Conservation (phyloP, 1,284 basidiomycete genomes). For the Fomitopsis schrenkii region DNA sequence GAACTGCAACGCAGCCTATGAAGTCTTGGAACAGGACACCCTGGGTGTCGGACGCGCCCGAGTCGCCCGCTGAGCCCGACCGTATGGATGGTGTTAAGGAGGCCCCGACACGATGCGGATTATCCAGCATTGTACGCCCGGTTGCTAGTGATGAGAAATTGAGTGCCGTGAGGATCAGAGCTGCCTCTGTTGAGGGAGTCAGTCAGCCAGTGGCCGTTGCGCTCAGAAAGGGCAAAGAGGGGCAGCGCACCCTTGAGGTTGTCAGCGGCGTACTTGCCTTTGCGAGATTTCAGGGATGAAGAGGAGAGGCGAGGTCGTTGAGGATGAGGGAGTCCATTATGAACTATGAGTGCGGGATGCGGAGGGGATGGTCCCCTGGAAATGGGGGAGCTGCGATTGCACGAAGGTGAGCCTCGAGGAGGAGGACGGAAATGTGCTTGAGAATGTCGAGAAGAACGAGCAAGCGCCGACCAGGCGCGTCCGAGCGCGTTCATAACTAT, state of each 20-base stretch:
- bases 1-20: conserved; percentile 82
- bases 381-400: neutral
- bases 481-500: neutral
- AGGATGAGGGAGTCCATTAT: conserved; percentile 72
- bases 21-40: conserved; percentile 67
- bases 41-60: conserved; percentile 31
- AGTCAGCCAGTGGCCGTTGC: neutral
- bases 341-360: neutral
- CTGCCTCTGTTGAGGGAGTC: conserved; percentile 49
- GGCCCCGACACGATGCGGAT: conserved; percentile 69
- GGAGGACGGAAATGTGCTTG: neutral
- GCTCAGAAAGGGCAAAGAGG: neutral
- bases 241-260: conserved; percentile 64
- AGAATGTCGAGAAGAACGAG: neutral
- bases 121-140: conserved; percentile 76
- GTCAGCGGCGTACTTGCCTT: conserved; percentile 70
- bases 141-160: conserved; percentile 75
- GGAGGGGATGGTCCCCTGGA: neutral
- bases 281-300: conserved; percentile 53
- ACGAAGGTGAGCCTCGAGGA: too few species aligned
- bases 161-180: conserved; percentile 76
- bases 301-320: conserved; percentile 68
- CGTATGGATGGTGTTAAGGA: conserved; percentile 78
- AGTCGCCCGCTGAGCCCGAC: conserved; percentile 58
- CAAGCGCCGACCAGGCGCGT: neutral